Percentiles rank a stretch among this genome's conserved stretches.
Conservation (phyloP, 306 rosid species). For the Acacia acuminata region DNA sequence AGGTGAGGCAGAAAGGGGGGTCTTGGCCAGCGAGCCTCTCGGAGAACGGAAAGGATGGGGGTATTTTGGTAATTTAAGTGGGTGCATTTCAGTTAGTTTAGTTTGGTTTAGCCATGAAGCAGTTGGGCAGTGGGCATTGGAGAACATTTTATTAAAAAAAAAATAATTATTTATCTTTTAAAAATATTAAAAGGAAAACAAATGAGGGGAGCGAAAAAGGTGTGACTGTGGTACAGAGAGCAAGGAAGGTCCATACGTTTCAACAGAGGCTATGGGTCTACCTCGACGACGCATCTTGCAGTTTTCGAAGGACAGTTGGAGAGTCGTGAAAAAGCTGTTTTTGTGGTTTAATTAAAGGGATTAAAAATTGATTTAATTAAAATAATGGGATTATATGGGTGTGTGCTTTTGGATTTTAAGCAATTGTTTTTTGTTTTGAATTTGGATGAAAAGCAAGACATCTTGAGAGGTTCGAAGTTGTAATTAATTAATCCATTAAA, state of each 20-base stretch:
- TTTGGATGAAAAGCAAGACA: background rate
- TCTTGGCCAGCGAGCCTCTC: slow-evolving; percentile 44
- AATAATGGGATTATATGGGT: no score
- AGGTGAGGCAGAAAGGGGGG: slow-evolving; percentile 18
- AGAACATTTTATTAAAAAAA: background rate
- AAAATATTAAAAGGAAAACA: background rate
- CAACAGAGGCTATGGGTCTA: slow-evolving; percentile 1
- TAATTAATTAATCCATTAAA: background rate
- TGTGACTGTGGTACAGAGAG: background rate
- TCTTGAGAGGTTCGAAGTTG: background rate
- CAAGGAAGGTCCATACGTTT: background rate
- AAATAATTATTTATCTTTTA: no score
- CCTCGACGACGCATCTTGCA: background rate
- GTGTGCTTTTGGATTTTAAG: no score
- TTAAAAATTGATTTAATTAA: background rate
- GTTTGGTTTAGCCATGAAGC: background rate
- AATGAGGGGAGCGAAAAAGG: background rate
- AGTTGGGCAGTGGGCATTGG: background rate
- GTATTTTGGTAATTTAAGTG: background rate
- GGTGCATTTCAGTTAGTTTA: slow-evolving; percentile 42
- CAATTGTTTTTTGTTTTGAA: background rate
- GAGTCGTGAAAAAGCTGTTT: background rate
- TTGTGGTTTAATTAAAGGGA: slow-evolving; percentile 3
- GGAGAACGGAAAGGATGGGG: background rate
- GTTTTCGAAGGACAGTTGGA: slow-evolving; percentile 18